Base-by-base conservation (phyloP, 2,329 filamentous ascomycete genomes). In the Aspergillus versicolor region DNA sequence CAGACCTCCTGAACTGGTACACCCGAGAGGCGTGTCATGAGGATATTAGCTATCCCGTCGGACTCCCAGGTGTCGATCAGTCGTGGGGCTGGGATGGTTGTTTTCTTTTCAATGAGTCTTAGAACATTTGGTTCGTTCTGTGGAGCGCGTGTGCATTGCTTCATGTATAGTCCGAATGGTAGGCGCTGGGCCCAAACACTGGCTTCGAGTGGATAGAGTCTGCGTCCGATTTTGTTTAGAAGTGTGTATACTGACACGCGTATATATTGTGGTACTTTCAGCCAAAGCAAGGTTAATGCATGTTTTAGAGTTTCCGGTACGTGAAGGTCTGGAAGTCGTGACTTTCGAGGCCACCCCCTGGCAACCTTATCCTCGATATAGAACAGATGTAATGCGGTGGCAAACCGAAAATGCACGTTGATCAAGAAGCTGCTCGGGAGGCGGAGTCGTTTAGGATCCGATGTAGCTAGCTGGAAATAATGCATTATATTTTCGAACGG, bases 161-260 rank as follows among this genome's bases (percentile, higher is more conserved):
- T 58, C 13, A 58, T 24, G 24, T 50, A 42, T 5, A 58, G 12
- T 2, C 51, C 56, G 45, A 58, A 54, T 1, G 56, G 56, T 1
- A 58, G n/a, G 2, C 51, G 46, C 9, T 55, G 52, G 3, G 49
- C 44, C 50, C 43, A 53, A 7, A 32, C n/a, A 2, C 11, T n/a
- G 1, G 34, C 32, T n/a, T 44, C 53, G 0, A 30, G 17, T 0
- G 45, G 45, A 8, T 50, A 50, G 11, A 51, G n/a, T 3, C 37
- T 13, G 2, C 40, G 38, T 11, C 53, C 53, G 2, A 51, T 13
- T 30, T 24, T 43, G n/a, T 22, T 15, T 1, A 56, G 24, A 13
- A 45, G 12, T 2, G 11, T 30, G 27, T 51, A 56, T 19, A 22
- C 44, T 9, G 15, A 11, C 2, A 50, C 47, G 19, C 53, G 17